Conservation (phyloP, 805 yeast species). For the Pichia sporocuriosa region DNA sequence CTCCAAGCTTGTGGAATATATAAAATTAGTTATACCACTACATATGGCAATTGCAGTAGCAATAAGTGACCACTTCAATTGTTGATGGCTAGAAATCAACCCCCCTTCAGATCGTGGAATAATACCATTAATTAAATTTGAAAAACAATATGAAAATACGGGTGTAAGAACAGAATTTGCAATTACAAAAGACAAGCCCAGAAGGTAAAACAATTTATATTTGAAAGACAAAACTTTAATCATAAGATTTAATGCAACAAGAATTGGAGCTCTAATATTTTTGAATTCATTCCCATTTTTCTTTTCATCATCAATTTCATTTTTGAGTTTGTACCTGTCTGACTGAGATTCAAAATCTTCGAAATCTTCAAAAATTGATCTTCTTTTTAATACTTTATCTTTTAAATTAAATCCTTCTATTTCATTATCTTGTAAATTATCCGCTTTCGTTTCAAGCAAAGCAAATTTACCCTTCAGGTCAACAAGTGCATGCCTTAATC, state of each 20-base stretch:
- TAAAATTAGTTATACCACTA: conserved; percentile 54
- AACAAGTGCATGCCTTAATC: conserved; percentile 32
- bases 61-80: conserved; percentile 60
- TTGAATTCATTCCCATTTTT: conserved; percentile 8
- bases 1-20: conserved; percentile 44
- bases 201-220: conserved; percentile 22
- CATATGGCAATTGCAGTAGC: conserved; percentile 54
- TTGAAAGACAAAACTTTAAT: conserved; percentile 5
- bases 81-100: conserved; percentile 22
- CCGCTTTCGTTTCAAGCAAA: conserved; percentile 10
- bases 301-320: not conserved
- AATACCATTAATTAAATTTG: conserved; percentile 61
- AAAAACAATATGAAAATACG: conserved; percentile 67
- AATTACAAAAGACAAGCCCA: conserved; percentile 51
- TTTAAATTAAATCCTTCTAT: not conserved
- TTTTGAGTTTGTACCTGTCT: too few relatives aligned
- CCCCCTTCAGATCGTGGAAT: conserved; percentile 37
- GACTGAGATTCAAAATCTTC: conserved; percentile 2
- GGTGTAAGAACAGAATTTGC: conserved; percentile 65
- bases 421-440: not conserved
- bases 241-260: conserved; percentile 8
- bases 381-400: not conserved
- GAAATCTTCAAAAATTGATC: conserved; percentile 1
- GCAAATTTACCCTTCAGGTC: conserved; percentile 10
- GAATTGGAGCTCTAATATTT: conserved; percentile 8